phyloP scores from a whole-genome alignment of 257 asterid genomes.

The Solanum bulbocastanum region DNA sequence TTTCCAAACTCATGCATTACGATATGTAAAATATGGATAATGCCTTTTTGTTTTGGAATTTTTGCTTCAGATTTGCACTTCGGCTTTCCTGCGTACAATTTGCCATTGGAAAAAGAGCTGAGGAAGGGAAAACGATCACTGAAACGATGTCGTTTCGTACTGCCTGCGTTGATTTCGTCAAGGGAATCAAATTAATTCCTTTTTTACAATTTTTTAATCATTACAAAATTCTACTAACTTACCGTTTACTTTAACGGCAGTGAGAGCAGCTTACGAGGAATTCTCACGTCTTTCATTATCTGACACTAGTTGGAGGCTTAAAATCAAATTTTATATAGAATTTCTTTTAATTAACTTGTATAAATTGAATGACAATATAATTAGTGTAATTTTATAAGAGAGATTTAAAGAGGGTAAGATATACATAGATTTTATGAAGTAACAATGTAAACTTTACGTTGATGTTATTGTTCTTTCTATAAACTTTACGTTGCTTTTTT shows the following conservation, averaged over 20 bases:
- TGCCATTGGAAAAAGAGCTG: neutral
- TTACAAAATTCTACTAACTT: neutral
- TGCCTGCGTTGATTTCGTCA: neutral
- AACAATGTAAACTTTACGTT: neutral
- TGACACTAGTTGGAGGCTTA: neutral
- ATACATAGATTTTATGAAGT: too few relatives aligned
- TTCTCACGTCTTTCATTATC: neutral
- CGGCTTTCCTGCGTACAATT: neutral
- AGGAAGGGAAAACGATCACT: neutral
- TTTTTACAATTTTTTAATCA: neutral
- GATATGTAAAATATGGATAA: neutral
- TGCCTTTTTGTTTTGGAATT: neutral
- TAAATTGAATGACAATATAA: too few relatives aligned
- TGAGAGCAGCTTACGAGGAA: neutral
- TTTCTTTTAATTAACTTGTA: too few relatives aligned
- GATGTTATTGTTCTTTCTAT: too few relatives aligned
- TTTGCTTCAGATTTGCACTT: neutral
- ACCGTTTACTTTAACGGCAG: neutral
- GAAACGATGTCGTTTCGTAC: neutral
- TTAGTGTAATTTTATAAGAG: neutral
- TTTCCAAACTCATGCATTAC: constrained; percentile 10
- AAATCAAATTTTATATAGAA: too few relatives aligned
- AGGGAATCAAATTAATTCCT: neutral
- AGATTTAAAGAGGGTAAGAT: too few relatives aligned
- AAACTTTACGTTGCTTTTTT: too few relatives aligned